phyloP scores from a whole-genome alignment of 305 asterid genomes.

The Nicotiana rustica region DNA sequence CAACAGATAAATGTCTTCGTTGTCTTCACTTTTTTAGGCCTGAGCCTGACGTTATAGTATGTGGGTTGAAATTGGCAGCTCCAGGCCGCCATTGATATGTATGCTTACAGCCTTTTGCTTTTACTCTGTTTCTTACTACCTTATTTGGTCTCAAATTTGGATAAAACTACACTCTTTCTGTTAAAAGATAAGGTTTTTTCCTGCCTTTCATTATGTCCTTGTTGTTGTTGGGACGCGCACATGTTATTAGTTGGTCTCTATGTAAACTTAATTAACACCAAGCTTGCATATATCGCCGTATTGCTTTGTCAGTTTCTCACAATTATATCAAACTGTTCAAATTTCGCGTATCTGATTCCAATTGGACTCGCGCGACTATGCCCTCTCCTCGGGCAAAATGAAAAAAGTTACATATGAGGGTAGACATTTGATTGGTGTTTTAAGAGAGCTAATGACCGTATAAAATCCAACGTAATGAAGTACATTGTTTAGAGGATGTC shows the following conservation, averaged over 20 bases:
- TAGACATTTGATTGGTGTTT: not conserved
- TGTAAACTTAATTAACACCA: not conserved
- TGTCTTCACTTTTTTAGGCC: conserved; percentile 1
- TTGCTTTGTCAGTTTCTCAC: not conserved
- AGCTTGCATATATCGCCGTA: not conserved
- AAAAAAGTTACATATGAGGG: not conserved
- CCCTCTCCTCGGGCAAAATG: not conserved
- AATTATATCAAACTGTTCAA: not conserved
- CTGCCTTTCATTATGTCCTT: conserved; percentile 18
- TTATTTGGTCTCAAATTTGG: conserved; percentile 20
- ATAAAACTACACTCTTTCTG: not conserved
- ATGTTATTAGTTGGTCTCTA: not conserved
- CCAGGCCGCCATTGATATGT: conserved; percentile 51
- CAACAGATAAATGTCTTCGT: conserved; percentile 49
- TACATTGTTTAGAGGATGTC: too few relatives aligned
- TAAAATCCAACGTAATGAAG: too few relatives aligned
- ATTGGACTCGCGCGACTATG: not conserved
- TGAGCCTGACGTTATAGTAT: not conserved
- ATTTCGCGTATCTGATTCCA: not conserved
- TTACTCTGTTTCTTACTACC: not conserved
- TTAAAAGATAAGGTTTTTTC: conserved; percentile 17
- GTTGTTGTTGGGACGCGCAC: not conserved
- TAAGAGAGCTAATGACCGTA: too few relatives aligned
- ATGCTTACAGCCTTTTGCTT: not conserved
- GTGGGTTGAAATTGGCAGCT: conserved; percentile 57